Evolutionary conservation across 1,284 basidiomycete genomes (phyloP).

Genomic region (Cutaneotrichosporon cavernicola): DNA sequence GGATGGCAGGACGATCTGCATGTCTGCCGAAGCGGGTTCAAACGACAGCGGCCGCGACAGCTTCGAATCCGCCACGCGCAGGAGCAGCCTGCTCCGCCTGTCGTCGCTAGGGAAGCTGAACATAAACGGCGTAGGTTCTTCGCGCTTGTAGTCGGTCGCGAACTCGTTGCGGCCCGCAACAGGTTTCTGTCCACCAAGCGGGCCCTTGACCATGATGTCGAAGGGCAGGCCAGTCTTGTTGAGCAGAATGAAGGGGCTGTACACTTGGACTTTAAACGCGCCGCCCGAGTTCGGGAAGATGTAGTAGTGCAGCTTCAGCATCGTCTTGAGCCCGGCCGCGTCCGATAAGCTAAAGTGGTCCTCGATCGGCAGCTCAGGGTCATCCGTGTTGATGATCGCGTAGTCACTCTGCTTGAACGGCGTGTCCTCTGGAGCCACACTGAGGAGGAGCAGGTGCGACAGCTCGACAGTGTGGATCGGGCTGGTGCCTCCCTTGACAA

Average conservation of each 20-base stretch:
- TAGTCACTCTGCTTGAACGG: conserved; percentile 98
- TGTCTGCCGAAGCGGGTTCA: conserved; percentile 89
- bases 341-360: conserved; percentile 64
- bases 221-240: conserved; percentile 94
- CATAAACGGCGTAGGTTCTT: conserved; percentile 71
- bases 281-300: conserved; percentile 89
- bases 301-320: conserved; percentile 81
- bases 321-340: conserved; percentile 71
- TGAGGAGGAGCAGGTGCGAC: conserved; percentile 88
- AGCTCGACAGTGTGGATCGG: conserved; percentile 96
- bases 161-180: conserved; percentile 73
- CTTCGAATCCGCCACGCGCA: conserved; percentile 78
- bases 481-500: conserved; percentile 91
- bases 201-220: conserved; percentile 69
- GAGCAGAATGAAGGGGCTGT: conserved; percentile 84
- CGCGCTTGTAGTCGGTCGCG: conserved; percentile 56
- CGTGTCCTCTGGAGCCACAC: conserved; percentile 84
- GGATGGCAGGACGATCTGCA: conserved; percentile 71
- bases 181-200: conserved; percentile 70
- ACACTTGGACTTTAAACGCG: conserved; percentile 98
- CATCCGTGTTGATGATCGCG: conserved; percentile 94
- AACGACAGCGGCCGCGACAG: conserved; percentile 90
- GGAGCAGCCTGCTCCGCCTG: conserved; percentile 77
- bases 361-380: conserved; percentile 61
- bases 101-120: conserved; percentile 79